Base-by-base conservation (phyloP, 2,329 filamentous ascomycete genomes). In the Colletotrichum zoysiae region DNA sequence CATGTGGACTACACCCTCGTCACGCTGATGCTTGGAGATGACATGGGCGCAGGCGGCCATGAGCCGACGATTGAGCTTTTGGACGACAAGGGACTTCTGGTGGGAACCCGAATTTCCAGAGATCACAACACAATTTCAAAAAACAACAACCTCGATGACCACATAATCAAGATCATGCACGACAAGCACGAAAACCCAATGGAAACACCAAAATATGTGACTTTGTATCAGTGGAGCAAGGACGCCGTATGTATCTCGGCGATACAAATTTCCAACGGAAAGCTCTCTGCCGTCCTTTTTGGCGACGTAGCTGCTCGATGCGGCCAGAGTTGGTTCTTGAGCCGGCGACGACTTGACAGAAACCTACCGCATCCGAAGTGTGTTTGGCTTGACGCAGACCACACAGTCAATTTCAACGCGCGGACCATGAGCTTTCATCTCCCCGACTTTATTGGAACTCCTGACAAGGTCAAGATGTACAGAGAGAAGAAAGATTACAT, bases 281-380 rank as follows among this genome's bases (percentile, higher is more conserved):
- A 72, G 23, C 57, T 74, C 30, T 70, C 63, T 4, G 51, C 58
- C 14, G 61, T 73, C 42, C 76, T 74, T 60, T 75, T 71, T 26
- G 77, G 77, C 40, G 76, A 78, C 40, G 57, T 75, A 8, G 76
- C 74, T 9, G 65, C 67, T 14, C 68, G 26, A 18, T 78, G 77
- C 68, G 75, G 75, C 12, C 62, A 70, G 26, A 71, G 66, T 30
- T 78, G 76, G 76, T 76, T 71, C 61, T 57, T 67, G 48, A 77
- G 77, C 65, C 33, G 75, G 5, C 72, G 69, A 44, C 42, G 59
- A 26, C 71, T 77, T 14, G 75, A 35, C 11, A 30, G 20, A 1
- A 48, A 72, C 12, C 60, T 67, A 20, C 51, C 68, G 46, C 70
- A 48, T 50, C 76, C 76, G 11, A 74, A 73, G 26, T 78, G 77